Evolutionary conservation across 2,329 filamentous ascomycete genomes (phyloP), one percentile per base, ranked within the genome.

Genomic region (Grosmannia clavigera): DNA sequence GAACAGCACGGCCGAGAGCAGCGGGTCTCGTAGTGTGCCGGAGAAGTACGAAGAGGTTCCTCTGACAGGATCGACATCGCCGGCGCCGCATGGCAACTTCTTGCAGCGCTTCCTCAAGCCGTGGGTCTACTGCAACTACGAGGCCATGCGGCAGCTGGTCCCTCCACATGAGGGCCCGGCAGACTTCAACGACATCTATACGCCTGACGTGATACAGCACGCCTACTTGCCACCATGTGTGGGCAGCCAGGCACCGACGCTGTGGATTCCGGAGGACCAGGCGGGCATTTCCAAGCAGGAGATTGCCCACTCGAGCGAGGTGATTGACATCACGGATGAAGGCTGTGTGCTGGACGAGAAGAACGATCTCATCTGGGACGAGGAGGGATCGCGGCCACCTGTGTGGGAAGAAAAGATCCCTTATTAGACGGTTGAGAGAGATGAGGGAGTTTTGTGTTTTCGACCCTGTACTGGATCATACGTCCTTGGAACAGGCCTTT

Each of bases 201-300:
- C 81, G 0, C 75, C 78, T 0, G 78, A 85, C 57, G 75, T 82
- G 1, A 82, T 87, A 68, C 75, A 78, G 12, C 79, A 87, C 57
- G 91, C 88, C 0, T 92, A 90, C 73, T 82, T 81, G 71, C 85
- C 91, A 63, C 89, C 90, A 0, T 80, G 86, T 0, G 79, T 92
- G 68, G 81, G 72, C 29, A 77, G 82, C 62, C 65, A 78, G 65
- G 72, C 81, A 1, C 88, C 88, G 2, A 74, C 90, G 35, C 76
- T 96, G n/a, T 96, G 91, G 91, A 88, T 96, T 59, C 90, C 91
- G 0, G 78, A 82, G 61, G 91, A 96, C 67, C 73, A 79, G 1
- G 81, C 84, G 29, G 88, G 90, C 11, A 81, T 96, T 51, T 90
- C 85, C 59, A 79, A 79, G 66, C 88, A 95, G 69, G 91, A 95